Percentiles rank a stretch among this genome's conserved stretches.
phyloP scores from a whole-genome alignment of 352 stramenopile genomes.

The Lagenidium sp. region DNA sequence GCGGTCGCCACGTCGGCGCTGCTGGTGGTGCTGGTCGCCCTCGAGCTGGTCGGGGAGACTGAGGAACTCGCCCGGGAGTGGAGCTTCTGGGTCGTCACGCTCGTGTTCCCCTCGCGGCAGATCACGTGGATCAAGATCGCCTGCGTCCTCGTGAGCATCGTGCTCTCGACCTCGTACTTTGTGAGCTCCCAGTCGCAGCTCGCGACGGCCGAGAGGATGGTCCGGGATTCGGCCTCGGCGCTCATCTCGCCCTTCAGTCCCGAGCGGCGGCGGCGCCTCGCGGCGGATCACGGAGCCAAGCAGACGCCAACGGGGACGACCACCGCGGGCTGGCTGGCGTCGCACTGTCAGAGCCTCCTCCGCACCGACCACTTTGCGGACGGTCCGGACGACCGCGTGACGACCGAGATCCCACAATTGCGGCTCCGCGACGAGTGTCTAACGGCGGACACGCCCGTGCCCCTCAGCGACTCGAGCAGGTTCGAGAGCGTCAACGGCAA shows the following conservation, averaged over 20 bases:
- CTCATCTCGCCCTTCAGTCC: conserved; percentile 9
- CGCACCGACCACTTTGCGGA: conserved; percentile 2
- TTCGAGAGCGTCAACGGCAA: conserved; percentile 20
- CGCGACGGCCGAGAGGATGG: conserved; percentile 10
- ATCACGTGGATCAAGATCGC: conserved; percentile 33
- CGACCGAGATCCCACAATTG: conserved; percentile 22
- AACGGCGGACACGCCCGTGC: neutral
- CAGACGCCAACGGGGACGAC: conserved; percentile 8
- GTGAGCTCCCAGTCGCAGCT: conserved; percentile 14
- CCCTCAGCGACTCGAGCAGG: neutral
- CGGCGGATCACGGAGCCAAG: neutral
- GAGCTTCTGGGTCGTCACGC: conserved; percentile 14
- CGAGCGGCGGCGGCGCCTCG: neutral
- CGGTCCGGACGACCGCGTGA: neutral
- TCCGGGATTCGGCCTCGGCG: conserved; percentile 10
- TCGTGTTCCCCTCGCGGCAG: conserved; percentile 38
- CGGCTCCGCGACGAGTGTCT: conserved; percentile 21
- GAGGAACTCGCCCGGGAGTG: conserved; percentile 12
- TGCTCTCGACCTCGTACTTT: conserved; percentile 32
- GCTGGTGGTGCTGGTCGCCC: conserved; percentile 10
- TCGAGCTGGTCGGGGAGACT: conserved; percentile 3
- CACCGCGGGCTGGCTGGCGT: conserved; percentile 11
- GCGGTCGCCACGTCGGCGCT: conserved; percentile 8
- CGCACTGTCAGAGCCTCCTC: conserved; percentile 5
- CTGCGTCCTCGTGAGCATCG: conserved; percentile 24